Percentiles rank a stretch among this genome's conserved stretches.
Evolutionary conservation across 108 stramenopile species (phyloP).

Genomic region (Tribonema minus): DNA sequence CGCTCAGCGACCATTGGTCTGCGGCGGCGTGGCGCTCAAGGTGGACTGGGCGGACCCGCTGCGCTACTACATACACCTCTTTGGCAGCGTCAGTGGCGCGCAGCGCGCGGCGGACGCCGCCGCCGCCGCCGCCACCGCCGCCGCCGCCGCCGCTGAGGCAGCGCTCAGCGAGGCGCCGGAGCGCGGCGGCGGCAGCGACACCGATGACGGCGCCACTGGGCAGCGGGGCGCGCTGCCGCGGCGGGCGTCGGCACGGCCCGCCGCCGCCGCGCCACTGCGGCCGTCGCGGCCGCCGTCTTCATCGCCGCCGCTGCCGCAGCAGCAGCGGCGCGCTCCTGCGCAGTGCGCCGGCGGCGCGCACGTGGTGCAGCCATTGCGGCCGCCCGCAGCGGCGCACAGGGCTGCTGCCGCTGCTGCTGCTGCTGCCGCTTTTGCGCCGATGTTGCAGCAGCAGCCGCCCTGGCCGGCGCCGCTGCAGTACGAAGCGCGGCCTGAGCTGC

Average conservation of each 20-base stretch:
- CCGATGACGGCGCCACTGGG: not conserved
- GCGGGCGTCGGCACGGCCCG: not conserved
- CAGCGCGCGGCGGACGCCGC: not conserved
- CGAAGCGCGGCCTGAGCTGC: too few species aligned
- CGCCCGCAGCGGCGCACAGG: too few species aligned
- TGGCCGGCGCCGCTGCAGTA: too few species aligned
- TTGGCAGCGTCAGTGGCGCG: conserved; percentile 27
- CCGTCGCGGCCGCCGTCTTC: not conserved
- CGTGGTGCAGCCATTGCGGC: too few species aligned
- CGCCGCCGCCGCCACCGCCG: not conserved
- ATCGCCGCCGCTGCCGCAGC: not conserved
- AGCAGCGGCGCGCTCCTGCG: not conserved
- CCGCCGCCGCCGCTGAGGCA: not conserved
- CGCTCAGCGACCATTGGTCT: conserved; percentile 14
- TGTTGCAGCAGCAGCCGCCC: too few species aligned
- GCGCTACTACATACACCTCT: conserved; percentile 39
- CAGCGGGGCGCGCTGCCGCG: not conserved
- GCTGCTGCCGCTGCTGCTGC: too few species aligned
- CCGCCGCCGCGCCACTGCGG: too few species aligned
- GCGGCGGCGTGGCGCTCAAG: conserved; percentile 4
- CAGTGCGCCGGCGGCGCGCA: not conserved
- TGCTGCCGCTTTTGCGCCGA: too few species aligned
- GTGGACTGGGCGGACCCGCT: conserved; percentile 39
- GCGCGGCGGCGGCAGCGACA: not conserved
- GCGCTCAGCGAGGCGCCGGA: not conserved